phyloP scores from a whole-genome alignment of 768 basidiomycete species.

The Boletus rubescentipes region DNA sequence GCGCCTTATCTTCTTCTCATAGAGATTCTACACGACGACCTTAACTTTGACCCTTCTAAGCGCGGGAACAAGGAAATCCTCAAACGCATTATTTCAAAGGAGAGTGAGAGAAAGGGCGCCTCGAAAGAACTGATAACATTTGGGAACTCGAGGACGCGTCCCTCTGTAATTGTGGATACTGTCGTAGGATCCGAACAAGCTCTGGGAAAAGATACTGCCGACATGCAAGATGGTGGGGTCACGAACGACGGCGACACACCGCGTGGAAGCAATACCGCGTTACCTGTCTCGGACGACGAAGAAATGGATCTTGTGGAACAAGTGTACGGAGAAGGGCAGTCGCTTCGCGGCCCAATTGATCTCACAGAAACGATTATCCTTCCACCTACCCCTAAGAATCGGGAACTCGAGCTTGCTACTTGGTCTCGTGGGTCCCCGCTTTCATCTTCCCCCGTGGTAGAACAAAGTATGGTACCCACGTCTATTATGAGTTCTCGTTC shows the following conservation, averaged over 20 bases:
- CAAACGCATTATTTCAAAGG: slow-evolving; percentile 70
- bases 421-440: slow-evolving; percentile 65
- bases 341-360: slow-evolving; percentile 72
- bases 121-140: slow-evolving; percentile 57
- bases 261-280: slow-evolving; percentile 20
- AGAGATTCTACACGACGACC: slow-evolving; percentile 85
- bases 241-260: slow-evolving; percentile 16
- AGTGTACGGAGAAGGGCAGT: slow-evolving; percentile 78
- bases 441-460: slow-evolving; percentile 46
- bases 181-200: slow-evolving; percentile 32
- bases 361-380: slow-evolving; percentile 83
- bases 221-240: slow-evolving; percentile 20
- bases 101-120: slow-evolving; percentile 56
- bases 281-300: slow-evolving; percentile 54
- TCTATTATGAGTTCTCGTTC: slow-evolving; percentile 13
- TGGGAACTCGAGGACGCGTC: slow-evolving; percentile 22
- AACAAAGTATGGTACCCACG: slow-evolving; percentile 33
- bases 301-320: slow-evolving; percentile 98
- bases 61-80: slow-evolving; percentile 84
- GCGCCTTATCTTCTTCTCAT: slow-evolving; percentile 92
- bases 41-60: slow-evolving; percentile 88
- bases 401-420: slow-evolving; percentile 79
- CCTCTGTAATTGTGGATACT: slow-evolving; percentile 20
- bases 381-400: slow-evolving; percentile 82
- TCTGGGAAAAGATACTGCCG: slow-evolving; percentile 29